phyloP scores from a whole-genome alignment of 2,329 filamentous ascomycete species.

The Sodiomyces alkalinus region DNA sequence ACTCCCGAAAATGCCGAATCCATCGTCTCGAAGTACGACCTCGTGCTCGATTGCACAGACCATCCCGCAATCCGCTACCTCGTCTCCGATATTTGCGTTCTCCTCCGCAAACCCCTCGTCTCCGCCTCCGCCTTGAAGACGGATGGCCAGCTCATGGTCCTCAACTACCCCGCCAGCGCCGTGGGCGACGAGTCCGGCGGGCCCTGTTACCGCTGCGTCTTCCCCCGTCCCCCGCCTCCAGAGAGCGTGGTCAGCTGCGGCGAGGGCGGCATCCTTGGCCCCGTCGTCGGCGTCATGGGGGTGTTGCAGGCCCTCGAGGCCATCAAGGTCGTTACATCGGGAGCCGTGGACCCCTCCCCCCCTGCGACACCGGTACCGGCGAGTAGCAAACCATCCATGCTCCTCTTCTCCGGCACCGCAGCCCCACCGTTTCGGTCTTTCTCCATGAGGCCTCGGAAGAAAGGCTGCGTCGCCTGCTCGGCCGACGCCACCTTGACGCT shows the following conservation, averaged over 20 bases:
- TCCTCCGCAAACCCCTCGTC: conserved; percentile 64
- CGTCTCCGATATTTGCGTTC: conserved; percentile 77
- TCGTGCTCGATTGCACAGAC: conserved; percentile 91
- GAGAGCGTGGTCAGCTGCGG: conserved; percentile 75
- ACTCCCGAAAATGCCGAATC: conserved; percentile 50
- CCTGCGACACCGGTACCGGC: conserved; percentile 5
- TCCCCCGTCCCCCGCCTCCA: conserved; percentile 72
- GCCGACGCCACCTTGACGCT: conserved; percentile 44
- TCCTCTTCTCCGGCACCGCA: conserved; percentile 32
- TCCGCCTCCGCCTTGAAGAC: conserved; percentile 81
- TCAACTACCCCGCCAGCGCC: conserved; percentile 62
- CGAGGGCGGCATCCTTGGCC: conserved; percentile 83
- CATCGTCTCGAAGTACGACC: conserved; percentile 57
- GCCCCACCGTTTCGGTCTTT: conserved; percentile 53
- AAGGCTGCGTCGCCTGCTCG: conserved; percentile 66
- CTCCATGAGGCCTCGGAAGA: conserved; percentile 52
- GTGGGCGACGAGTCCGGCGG: conserved; percentile 43
- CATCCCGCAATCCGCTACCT: conserved; percentile 84
- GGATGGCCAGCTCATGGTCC: conserved; percentile 77
- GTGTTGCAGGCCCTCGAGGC: conserved; percentile 82
- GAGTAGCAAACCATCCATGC: conserved; percentile 20
- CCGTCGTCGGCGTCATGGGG: conserved; percentile 87
- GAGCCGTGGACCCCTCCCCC: conserved; percentile 11
- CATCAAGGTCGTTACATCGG: conserved; percentile 58
- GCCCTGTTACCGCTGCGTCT: conserved; percentile 89